Conservation (phyloP, 371 early-diverging fungal species). For the Mucor lusitanicus region DNA sequence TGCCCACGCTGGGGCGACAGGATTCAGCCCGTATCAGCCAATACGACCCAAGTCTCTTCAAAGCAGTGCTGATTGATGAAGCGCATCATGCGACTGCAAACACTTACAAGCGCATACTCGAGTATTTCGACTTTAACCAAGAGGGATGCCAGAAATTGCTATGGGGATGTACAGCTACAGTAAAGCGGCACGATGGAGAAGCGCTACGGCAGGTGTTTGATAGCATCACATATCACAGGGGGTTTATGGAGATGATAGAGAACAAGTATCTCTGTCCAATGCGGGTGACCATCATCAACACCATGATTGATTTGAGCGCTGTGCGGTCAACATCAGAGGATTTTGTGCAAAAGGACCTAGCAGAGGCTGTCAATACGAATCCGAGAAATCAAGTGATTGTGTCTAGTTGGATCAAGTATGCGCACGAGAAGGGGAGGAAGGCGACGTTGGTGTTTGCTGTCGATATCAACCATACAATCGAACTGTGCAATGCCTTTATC, state of each 20-base stretch:
- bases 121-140: constrained; percentile 61
- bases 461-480: constrained; percentile 73
- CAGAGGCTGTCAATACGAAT: constrained; percentile 65
- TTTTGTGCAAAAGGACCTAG: constrained; percentile 59
- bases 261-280: constrained; percentile 56
- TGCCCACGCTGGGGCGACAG: constrained; percentile 69
- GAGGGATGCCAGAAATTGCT: constrained; percentile 59
- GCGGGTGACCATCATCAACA: constrained; percentile 66
- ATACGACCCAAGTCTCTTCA: constrained; percentile 79
- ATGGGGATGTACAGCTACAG: constrained; percentile 95
- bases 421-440: constrained; percentile 26
- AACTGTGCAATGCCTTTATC: constrained; percentile 61
- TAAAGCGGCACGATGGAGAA: constrained; percentile 83
- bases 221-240: constrained; percentile 73
- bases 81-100: constrained; percentile 91
- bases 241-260: constrained; percentile 81
- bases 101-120: constrained; percentile 71
- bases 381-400: constrained; percentile 73
- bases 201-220: constrained; percentile 73
- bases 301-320: constrained; percentile 55
- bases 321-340: constrained; percentile 62
- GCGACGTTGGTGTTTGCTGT: constrained; percentile 90
- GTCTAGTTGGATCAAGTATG: constrained; percentile 61
- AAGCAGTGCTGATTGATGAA: constrained; percentile 90
- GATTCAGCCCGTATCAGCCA: constrained; percentile 54